A percentile compares a stretch with the other conserved stretches of the same genome.
These are phyloP conservation scores for Acacia melanoxylon DNA, from an alignment of 306 rosid genomes.

Conservation along the genomic window DNA sequence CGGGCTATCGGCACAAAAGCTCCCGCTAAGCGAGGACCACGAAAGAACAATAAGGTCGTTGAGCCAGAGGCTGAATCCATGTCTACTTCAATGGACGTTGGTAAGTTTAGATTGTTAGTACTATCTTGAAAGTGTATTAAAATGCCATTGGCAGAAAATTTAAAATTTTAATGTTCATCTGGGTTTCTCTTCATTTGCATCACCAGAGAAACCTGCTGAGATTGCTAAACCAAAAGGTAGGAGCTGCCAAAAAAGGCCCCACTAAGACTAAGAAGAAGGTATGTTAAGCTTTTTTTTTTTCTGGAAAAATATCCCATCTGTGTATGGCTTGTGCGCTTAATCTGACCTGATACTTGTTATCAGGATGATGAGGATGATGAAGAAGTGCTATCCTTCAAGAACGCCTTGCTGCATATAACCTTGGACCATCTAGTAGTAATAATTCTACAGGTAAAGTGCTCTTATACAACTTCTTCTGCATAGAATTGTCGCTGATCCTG, in stretches of 20 bases:
- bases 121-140: neutral
- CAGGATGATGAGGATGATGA: conserved; percentile 40
- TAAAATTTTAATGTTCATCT: neutral
- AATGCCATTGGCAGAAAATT: neutral
- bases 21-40: conserved; percentile 68
- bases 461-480: neutral
- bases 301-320: neutral
- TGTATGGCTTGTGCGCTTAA: neutral
- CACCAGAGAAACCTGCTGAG: conserved; percentile 54
- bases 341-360: neutral
- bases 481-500: neutral
- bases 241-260: conserved; percentile 50
- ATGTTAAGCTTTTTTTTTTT: neutral
- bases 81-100: conserved; percentile 61
- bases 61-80: conserved; percentile 49
- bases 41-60: conserved; percentile 61
- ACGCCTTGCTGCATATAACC: conserved; percentile 90
- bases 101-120: conserved; percentile 41
- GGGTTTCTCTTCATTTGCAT: conserved; percentile 10
- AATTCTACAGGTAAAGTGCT: conserved; percentile 50
- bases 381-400: conserved; percentile 79
- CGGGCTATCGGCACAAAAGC: conserved; percentile 43
- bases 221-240: conserved; percentile 58
- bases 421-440: conserved; percentile 75
- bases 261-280: conserved; percentile 62